Evolutionary conservation across 208 protist species (phyloP).

Genomic region (Phytomonas sp.): DNA sequence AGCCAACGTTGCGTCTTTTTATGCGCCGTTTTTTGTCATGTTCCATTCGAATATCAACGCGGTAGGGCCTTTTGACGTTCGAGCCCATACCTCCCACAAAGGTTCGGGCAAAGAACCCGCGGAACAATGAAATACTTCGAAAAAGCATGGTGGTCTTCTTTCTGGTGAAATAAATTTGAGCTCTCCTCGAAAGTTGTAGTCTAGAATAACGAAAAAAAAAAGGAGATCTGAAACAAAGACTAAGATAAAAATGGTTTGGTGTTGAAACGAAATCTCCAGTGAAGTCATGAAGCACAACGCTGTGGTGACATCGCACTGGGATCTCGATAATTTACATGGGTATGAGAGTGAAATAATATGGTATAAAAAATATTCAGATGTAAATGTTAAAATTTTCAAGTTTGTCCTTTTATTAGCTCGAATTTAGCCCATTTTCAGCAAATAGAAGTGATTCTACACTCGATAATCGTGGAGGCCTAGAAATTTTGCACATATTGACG

Average conservation of each 20-base stretch:
- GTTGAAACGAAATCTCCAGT: background rate
- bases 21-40: slow-evolving; percentile 76
- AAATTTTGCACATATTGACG: background rate
- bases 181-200: background rate
- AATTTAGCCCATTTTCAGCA: background rate
- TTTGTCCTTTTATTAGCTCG: background rate
- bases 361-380: slow-evolving; percentile 7
- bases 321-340: too few species aligned
- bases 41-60: slow-evolving; percentile 79
- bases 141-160: slow-evolving; percentile 29
- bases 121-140: slow-evolving; percentile 20
- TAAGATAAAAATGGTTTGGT: background rate
- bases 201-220: slow-evolving; percentile 7
- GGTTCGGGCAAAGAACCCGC: slow-evolving; percentile 62
- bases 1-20: slow-evolving; percentile 55
- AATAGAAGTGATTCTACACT: slow-evolving; percentile 1
- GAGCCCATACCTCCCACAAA: slow-evolving; percentile 69
- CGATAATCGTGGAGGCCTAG: background rate
- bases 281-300: background rate
- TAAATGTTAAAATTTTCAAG: background rate
- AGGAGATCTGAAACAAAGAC: background rate
- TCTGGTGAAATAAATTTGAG: background rate
- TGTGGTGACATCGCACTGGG: too few species aligned
- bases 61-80: slow-evolving; percentile 78
- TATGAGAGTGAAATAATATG: too few species aligned